phyloP scores from a whole-genome alignment of 2,329 filamentous ascomycete species.

The Fusarium sp. region DNA sequence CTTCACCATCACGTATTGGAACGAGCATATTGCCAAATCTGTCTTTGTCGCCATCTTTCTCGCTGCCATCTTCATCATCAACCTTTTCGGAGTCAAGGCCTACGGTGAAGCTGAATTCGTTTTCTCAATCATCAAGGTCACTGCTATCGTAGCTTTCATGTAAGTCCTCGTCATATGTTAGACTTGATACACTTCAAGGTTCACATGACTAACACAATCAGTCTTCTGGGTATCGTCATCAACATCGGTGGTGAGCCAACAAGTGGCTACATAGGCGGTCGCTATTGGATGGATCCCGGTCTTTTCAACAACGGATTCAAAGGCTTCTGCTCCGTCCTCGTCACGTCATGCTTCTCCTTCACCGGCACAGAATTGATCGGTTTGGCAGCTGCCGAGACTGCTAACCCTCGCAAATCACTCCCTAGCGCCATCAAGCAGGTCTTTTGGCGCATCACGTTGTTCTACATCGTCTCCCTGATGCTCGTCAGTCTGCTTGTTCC shows the following conservation, averaged over 20 bases:
- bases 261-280: slow-evolving; percentile 83
- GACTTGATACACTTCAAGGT: fast-evolving
- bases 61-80: slow-evolving; percentile 81
- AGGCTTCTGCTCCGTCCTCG: slow-evolving; percentile 81
- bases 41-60: slow-evolving; percentile 90
- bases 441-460: slow-evolving; percentile 92
- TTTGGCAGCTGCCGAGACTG: slow-evolving; percentile 82
- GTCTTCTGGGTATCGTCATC: slow-evolving; percentile 86
- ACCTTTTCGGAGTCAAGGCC: slow-evolving; percentile 89
- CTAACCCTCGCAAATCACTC: slow-evolving; percentile 84
- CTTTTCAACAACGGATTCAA: slow-evolving; percentile 88
- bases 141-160: slow-evolving; percentile 91
- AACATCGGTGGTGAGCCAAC: slow-evolving; percentile 83
- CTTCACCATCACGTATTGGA: slow-evolving; percentile 88
- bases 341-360: slow-evolving; percentile 82
- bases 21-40: slow-evolving; percentile 72
- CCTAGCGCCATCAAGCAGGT: slow-evolving; percentile 95
- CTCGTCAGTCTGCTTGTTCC: slow-evolving; percentile 88
- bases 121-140: slow-evolving; percentile 88
- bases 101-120: slow-evolving; percentile 93
- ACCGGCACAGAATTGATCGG: slow-evolving; percentile 83
- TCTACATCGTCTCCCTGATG: slow-evolving; percentile 87
- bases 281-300: slow-evolving; percentile 84
- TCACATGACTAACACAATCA: slow-evolving; percentile 51
- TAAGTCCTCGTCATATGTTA: slow-evolving; percentile 60